These are phyloP conservation scores for Eucalyptus dawsonii DNA, from an alignment of 345 rosid genomes.

Conservation along the genomic window DNA sequence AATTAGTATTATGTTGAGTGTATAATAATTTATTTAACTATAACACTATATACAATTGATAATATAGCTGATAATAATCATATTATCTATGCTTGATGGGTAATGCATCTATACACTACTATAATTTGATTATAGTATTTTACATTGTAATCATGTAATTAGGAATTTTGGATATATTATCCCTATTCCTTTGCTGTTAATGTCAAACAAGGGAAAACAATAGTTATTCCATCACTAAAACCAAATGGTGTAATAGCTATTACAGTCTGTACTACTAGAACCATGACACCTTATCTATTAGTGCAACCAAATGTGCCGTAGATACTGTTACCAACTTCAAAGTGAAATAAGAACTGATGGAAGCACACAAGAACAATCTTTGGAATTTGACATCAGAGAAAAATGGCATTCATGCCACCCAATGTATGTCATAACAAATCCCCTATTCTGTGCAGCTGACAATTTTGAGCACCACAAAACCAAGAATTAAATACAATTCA, in stretches of 20 bases:
- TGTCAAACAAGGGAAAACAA: not conserved
- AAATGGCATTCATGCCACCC: not conserved
- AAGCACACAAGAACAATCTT: not conserved
- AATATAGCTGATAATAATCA: not conserved
- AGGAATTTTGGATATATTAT: not conserved
- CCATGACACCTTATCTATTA: not conserved
- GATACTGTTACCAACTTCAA: not conserved
- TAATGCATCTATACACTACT: not conserved
- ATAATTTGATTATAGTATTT: not conserved
- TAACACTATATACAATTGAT: not conserved
- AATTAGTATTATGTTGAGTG: not conserved
- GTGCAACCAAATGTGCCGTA: not conserved
- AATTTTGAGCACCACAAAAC: not conserved
- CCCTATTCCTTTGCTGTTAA: not conserved
- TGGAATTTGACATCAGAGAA: not conserved
- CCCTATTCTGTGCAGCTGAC: not conserved
- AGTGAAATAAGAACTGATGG: not conserved
- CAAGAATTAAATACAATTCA: not conserved
- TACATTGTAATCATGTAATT: not conserved
- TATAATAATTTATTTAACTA: not conserved
- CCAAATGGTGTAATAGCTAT: not conserved
- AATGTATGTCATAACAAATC: not conserved
- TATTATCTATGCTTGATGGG: not conserved
- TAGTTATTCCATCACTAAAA: not conserved
- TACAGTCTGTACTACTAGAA: not conserved